Base-by-base conservation (phyloP, 2,329 filamentous ascomycete species). In the Monosporascus sp. region DNA sequence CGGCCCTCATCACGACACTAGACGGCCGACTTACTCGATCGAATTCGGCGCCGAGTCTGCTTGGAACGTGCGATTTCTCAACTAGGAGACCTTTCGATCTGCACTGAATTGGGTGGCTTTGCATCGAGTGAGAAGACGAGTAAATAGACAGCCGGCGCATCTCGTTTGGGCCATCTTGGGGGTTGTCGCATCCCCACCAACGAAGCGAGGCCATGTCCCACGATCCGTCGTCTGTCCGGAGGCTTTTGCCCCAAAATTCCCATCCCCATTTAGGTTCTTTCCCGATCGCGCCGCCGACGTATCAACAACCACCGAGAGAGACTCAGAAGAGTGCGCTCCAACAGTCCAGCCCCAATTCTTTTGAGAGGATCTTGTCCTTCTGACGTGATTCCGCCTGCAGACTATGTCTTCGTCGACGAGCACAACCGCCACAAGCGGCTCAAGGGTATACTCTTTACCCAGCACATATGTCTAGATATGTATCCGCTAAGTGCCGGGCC, bases 401-500 rank as follows among this genome's bases (percentile, higher is more conserved):
- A 97, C 71, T 97, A 97, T 88, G 94, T 97, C 64, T 97, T 97
- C 68, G 94, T 97, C 53, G 93, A 97, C 72, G 93, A 97, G 72
- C 94, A 97, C 72, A 97, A 97, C 75, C 88, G 94, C 59, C 94
- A 97, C 73, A 97, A 97, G 74, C 84, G 93, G 63, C 77, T 97
- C 58, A 97, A 97, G 80, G 90, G 90, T 94, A 82, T 62, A 72
- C 35, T 43, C 47, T 24, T 49, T 35, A 46, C 25, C 43, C 24
- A 14, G 31, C 31, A 5, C 31, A 35, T 35, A 14, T 35, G 31
- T 14, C 31, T 44, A 56, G 35, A 49, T 41, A 52, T 37, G 24
- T 14, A 14, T 24, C 14, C 22, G 48, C 24, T 48, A 17, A 52
- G 46, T 39, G 44, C 27, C 20, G 35, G 52, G 51, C 35, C 45